phyloP scores from a whole-genome alignment of 2,329 filamentous ascomycete species.

The Camillea tinctor region DNA sequence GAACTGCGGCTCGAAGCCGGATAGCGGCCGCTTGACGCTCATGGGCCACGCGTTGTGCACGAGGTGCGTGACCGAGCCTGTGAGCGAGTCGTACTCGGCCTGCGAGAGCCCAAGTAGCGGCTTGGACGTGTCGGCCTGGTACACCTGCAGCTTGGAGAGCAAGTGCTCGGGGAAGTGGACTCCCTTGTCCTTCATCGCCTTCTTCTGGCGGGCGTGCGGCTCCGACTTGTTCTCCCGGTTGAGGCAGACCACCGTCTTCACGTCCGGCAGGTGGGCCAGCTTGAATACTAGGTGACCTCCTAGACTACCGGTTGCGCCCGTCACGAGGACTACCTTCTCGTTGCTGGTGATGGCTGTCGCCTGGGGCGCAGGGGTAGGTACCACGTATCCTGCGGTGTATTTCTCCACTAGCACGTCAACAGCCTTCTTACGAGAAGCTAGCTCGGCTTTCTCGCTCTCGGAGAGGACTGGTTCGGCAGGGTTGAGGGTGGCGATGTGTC shows the following conservation, averaged over 20 bases:
- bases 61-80: conserved; percentile 2
- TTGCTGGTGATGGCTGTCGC: conserved; percentile 26
- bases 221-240: conserved; percentile 37
- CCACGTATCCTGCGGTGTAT: conserved; percentile 7
- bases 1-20: conserved; percentile 8
- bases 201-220: conserved; percentile 13
- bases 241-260: conserved; percentile 41
- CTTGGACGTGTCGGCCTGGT: not conserved
- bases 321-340: conserved; percentile 35
- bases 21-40: conserved; percentile 2
- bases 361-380: not conserved
- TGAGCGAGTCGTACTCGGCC: not conserved
- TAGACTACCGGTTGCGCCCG: conserved; percentile 39
- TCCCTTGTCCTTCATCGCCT: conserved; percentile 12
- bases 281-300: conserved; percentile 36
- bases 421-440: conserved; percentile 9
- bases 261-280: conserved; percentile 26
- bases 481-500: not conserved
- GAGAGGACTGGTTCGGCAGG: not conserved
- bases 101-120: not conserved
- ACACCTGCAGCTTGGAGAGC: not conserved
- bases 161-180: not conserved
- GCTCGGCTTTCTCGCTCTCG: not conserved
- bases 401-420: conserved; percentile 12
- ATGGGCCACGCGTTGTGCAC: conserved; percentile 12